phyloP scores from a whole-genome alignment of 352 stramenopile genomes.

The Pythium vanterpoolii region DNA sequence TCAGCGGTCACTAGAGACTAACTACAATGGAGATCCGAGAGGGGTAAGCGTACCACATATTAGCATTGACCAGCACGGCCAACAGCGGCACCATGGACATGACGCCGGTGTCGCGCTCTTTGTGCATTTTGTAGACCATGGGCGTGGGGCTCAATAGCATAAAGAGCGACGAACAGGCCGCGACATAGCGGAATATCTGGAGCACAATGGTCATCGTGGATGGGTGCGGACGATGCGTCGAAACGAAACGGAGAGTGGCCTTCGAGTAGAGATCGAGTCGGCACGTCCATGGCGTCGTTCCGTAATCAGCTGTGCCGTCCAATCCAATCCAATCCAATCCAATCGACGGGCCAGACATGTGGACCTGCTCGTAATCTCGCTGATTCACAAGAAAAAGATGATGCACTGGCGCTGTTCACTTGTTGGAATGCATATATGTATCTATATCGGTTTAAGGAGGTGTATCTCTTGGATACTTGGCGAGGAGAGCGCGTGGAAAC shows the following conservation, averaged over 20 bases:
- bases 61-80: constrained; percentile 42
- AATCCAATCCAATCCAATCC: background rate
- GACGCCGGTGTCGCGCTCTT: constrained; percentile 34
- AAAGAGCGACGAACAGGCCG: constrained; percentile 26
- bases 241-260: background rate
- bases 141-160: constrained; percentile 49
- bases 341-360: too few species aligned
- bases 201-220: background rate
- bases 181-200: constrained; percentile 28
- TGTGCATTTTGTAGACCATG: constrained; percentile 35
- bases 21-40: too few species aligned
- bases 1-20: background rate
- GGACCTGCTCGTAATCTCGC: background rate
- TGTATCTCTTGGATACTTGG: constrained; percentile 28
- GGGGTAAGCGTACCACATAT: constrained; percentile 25
- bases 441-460: background rate
- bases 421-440: background rate
- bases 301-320: background rate
- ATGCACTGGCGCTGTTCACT: background rate
- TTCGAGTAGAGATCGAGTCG: too few species aligned
- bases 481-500: background rate
- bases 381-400: background rate
- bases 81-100: constrained; percentile 54
- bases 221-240: background rate
- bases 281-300: too few species aligned